Base-by-base conservation (phyloP, 495 filamentous ascomycete species). In the Aspergillus diversus region DNA sequence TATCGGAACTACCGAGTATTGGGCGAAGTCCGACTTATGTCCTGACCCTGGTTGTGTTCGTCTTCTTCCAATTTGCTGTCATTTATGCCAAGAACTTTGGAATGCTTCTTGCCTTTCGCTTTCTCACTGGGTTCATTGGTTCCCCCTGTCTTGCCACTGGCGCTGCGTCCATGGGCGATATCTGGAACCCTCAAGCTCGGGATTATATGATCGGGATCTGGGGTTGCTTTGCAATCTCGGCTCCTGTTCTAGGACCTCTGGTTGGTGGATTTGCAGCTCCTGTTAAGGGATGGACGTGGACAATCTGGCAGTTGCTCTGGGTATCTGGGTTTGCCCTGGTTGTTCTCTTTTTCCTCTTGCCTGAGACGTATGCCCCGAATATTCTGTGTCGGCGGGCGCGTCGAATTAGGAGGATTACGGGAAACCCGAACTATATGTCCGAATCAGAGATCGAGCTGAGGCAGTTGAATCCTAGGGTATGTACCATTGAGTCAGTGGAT, bases 351-450 rank as follows among this genome's bases (percentile, higher is more conserved):
- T 71, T 87, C 60, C 72, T 77, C 47, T 69, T 87, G 0, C 86
- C 85, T 0, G 86, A 88, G 68, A 88, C 85, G 0, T 82, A 77
- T 12, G 77, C 82, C 32, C 73, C 78, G 0, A 87, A 84, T 66
- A 86, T 88, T 65, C 76, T 88, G 13, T 73, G 77, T 37, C 79
- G 81, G 2, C 79, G 86, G 5, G 85, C 86, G 5, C 63, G 69
- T 9, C 80, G 86, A 8, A 66, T 88, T 0, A 76, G 84, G 13
- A 68, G 66, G 17, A 48, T 73, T 7, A 81, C 77, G 0, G 75
- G 78, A 0, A 72, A 80, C 37, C 17, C 59, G 1, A 66, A 47
- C 1, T 67, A 77, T 7, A 68, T 60, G 35, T 75, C 69, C 11
- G 69, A 81, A 51, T 68, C 78, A 0, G 82, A 84, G 59, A 73